Evolutionary conservation across 192 early-diverging fungal genomes (phyloP).

Genomic region (Podila verticillata): DNA sequence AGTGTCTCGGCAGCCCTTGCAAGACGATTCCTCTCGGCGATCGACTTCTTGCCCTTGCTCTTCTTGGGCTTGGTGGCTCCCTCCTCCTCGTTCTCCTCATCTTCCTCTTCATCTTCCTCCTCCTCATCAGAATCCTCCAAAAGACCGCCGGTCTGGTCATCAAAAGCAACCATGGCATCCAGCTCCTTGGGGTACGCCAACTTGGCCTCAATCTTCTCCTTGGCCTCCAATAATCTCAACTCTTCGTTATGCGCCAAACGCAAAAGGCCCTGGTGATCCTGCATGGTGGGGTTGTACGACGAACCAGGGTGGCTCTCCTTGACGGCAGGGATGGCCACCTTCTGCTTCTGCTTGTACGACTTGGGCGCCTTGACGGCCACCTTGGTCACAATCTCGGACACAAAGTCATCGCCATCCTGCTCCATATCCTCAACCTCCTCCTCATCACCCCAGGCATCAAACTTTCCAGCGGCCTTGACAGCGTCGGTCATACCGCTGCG

Average conservation of each 20-base stretch:
- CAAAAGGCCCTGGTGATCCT: conserved; percentile 81
- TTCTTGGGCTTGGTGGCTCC: conserved; percentile 40
- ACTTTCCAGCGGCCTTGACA: conserved; percentile 54
- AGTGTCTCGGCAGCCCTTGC: conserved; percentile 48
- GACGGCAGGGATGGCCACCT: conserved; percentile 69
- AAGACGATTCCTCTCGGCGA: conserved; percentile 66
- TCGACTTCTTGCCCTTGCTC: conserved; percentile 63
- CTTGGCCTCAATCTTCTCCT: conserved; percentile 50
- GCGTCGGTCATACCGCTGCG: conserved; percentile 41
- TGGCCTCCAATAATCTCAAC: conserved; percentile 48
- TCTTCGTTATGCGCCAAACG: conserved; percentile 69
- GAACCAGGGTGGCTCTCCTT: conserved; percentile 83
- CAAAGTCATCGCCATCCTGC: conserved; percentile 41
- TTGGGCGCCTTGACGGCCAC: conserved; percentile 48
- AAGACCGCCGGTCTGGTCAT: conserved; percentile 41
- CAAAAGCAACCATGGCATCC: conserved; percentile 31
- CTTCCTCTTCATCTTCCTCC: conserved; percentile 48
- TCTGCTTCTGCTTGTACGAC: conserved; percentile 57
- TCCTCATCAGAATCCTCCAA: conserved; percentile 39
- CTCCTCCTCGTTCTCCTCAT: conserved; percentile 18
- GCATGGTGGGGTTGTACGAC: conserved; percentile 89
- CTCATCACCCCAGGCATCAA: conserved; percentile 73
- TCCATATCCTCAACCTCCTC: conserved; percentile 55
- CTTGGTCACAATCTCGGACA: conserved; percentile 45
- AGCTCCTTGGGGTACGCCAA: conserved; percentile 56